These are phyloP conservation scores for Cystobasidium sp. DNA, from an alignment of 1,284 basidiomycete species.

Conservation along the genomic window DNA sequence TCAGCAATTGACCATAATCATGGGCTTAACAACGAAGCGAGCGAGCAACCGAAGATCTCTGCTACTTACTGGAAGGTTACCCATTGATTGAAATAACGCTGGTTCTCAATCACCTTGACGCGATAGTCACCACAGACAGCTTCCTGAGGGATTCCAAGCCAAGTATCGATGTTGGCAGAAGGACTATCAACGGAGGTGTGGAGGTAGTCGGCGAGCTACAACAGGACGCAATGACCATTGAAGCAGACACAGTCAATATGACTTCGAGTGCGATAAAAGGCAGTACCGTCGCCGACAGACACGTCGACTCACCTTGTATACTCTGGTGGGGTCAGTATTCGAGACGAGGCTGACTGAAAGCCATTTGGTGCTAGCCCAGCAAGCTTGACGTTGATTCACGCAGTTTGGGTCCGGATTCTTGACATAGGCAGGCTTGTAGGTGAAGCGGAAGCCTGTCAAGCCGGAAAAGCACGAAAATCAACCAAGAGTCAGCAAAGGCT, in stretches of 20 bases:
- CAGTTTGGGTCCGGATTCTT: constrained; percentile 3
- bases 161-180: constrained; percentile 29
- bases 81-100: constrained; percentile 30
- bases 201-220: constrained; percentile 19
- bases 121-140: constrained; percentile 23
- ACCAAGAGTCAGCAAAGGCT: neutral
- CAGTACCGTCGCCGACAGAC: neutral
- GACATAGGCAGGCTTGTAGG: constrained; percentile 16
- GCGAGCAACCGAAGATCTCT: neutral
- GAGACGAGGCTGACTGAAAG: constrained; percentile 12
- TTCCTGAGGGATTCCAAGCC: constrained; percentile 14
- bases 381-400: constrained; percentile 28
- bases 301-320: constrained; percentile 10
- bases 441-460: constrained; percentile 17
- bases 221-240: neutral
- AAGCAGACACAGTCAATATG: neutral
- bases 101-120: constrained; percentile 17
- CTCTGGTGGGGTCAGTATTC: neutral
- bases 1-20: too few species aligned
- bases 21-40: neutral
- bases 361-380: constrained; percentile 17
- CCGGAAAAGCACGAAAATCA: neutral
- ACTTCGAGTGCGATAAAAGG: neutral
- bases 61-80: constrained; percentile 13
- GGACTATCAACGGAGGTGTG: constrained; percentile 15